Conservation (phyloP, 2,329 filamentous ascomycete genomes). For the Aaosphaeria pasadenensis region DNA sequence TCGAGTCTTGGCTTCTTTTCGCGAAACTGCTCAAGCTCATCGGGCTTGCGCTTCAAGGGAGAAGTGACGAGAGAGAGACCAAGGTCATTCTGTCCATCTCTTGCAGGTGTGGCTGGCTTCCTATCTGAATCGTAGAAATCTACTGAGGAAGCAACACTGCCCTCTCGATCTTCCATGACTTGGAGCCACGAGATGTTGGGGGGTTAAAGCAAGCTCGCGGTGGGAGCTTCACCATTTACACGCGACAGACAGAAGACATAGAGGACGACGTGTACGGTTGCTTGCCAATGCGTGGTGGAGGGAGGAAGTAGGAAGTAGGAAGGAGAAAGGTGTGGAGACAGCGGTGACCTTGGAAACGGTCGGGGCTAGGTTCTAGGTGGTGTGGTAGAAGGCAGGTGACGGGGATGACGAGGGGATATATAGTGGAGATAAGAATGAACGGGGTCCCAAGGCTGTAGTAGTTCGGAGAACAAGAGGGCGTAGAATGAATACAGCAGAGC, state of each 20-base stretch:
- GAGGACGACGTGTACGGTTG: conserved; percentile 1
- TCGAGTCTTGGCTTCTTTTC: conserved; percentile 34
- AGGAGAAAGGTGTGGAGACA: not conserved
- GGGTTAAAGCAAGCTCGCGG: conserved; percentile 27
- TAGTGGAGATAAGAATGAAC: not conserved
- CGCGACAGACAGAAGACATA: conserved; percentile 27
- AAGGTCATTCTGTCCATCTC: conserved; percentile 8
- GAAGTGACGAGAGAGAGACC: conserved; percentile 4
- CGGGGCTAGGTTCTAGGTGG: not conserved
- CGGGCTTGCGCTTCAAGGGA: conserved; percentile 37
- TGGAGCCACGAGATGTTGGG: conserved; percentile 7
- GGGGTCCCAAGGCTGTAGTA: not conserved
- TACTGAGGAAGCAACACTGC: conserved; percentile 32
- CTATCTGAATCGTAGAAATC: conserved; percentile 34
- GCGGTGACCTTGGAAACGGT: not conserved
- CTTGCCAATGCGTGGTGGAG: not conserved
- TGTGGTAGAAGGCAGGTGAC: not conserved
- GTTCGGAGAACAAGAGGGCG: too few species aligned
- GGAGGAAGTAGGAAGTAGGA: not conserved
- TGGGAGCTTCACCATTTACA: conserved; percentile 22
- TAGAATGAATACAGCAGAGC: too few species aligned
- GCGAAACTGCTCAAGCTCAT: conserved; percentile 12
- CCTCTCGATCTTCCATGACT: conserved; percentile 33
- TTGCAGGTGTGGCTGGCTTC: conserved; percentile 13
- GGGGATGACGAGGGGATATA: not conserved